Conservation (phyloP, 1,139 yeast species). For the Scheffersomyces segobiensis region DNA sequence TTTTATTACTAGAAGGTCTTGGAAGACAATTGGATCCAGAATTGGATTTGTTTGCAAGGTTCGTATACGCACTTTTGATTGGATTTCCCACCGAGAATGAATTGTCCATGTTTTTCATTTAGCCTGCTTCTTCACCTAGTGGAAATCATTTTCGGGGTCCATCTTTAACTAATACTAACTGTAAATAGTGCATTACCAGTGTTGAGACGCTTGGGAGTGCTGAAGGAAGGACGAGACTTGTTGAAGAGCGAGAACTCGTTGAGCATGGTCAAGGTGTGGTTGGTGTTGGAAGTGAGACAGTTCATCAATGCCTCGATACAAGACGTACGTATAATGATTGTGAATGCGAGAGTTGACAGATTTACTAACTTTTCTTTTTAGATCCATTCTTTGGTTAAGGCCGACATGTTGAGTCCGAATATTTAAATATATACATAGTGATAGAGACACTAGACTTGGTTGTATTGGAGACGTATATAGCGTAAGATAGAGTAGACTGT, state of each 20-base stretch:
- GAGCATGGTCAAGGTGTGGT: slow-evolving; percentile 88
- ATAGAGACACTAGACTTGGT: not conserved
- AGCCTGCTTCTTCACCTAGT: not conserved
- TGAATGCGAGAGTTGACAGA: not conserved
- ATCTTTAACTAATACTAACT: slow-evolving; percentile 24
- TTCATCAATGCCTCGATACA: slow-evolving; percentile 83
- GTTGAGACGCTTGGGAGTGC: slow-evolving; percentile 75
- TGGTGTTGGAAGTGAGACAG: slow-evolving; percentile 85
- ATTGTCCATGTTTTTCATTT: slow-evolving; percentile 15
- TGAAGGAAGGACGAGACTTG: slow-evolving; percentile 63
- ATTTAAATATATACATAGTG: slow-evolving; percentile 16
- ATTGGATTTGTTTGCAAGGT: slow-evolving; percentile 91
- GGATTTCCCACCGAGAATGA: slow-evolving; percentile 55
- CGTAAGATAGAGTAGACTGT: not conserved
- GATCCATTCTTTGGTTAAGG: slow-evolving; percentile 49
- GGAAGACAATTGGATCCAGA: slow-evolving; percentile 94
- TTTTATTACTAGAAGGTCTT: slow-evolving; percentile 85
- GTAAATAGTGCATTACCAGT: slow-evolving; percentile 77
- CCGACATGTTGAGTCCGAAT: slow-evolving; percentile 53
- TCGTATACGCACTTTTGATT: slow-evolving; percentile 64
- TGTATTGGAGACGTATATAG: not conserved
- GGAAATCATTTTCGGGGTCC: not conserved
- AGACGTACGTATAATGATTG: slow-evolving; percentile 50
- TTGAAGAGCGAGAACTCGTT: slow-evolving; percentile 60
- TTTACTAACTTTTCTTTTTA: slow-evolving; percentile 21